phyloP scores from a whole-genome alignment of 1,139 yeast species.

The Taphrina sp. region DNA sequence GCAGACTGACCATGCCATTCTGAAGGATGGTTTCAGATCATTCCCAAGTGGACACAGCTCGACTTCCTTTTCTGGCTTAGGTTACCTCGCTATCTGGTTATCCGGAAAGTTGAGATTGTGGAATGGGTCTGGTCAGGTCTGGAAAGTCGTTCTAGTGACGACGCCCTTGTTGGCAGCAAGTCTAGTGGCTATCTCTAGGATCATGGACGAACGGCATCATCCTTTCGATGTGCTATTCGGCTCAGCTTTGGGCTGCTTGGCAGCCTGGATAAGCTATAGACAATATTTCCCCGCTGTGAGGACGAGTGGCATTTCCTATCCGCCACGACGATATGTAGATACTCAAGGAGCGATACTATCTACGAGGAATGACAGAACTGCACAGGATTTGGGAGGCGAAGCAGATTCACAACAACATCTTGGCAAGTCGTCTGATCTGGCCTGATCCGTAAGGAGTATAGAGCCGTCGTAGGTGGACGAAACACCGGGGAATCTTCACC shows the following conservation, averaged over 20 bases:
- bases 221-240: constrained; percentile 30
- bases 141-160: constrained; percentile 52
- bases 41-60: constrained; percentile 69
- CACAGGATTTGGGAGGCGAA: no score
- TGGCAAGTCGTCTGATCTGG: no score
- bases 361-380: no score
- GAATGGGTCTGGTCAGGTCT: constrained; percentile 52
- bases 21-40: constrained; percentile 70
- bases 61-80: constrained; percentile 56
- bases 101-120: constrained; percentile 58
- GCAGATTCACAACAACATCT: no score
- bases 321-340: no score
- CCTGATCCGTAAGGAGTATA: no score
- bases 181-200: constrained; percentile 65
- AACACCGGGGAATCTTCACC: no score
- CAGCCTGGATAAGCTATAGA: constrained; percentile 29
- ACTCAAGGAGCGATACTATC: no score
- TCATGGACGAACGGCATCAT: constrained; percentile 55
- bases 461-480: no score
- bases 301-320: constrained; percentile 48
- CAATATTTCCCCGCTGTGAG: constrained; percentile 38
- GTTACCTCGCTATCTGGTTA: constrained; percentile 62
- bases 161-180: constrained; percentile 58
- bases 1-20: constrained; percentile 44
- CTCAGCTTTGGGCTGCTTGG: constrained; percentile 3